Evolutionary conservation across 192 early-diverging fungal species (phyloP), one percentile per base, ranked within the genome.

Genomic region (Coemansia sp.): DNA sequence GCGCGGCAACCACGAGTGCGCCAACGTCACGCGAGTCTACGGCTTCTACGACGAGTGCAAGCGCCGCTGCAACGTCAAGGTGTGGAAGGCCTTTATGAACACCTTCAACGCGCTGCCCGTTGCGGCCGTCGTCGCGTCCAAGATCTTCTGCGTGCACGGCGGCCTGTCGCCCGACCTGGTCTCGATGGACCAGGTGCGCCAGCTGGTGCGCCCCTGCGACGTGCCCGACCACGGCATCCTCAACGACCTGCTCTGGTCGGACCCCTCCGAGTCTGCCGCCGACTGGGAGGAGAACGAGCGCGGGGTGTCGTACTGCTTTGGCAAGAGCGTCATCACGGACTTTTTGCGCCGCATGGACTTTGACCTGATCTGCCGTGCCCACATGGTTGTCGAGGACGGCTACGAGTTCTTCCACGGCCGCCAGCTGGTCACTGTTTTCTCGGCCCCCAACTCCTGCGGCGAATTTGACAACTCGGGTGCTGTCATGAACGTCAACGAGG

Each of bases 31-130:
- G 39, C 78, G 88, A 75, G 91, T 93, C 8, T 94, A 97, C 52
- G 94, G 94, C 5, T 97, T 97, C 72, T 97, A 93, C 64, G 94
- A 97, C 74, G 94, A 97, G 77, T 97, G 94, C 80, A 94, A 94
- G 57, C 86, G 92, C 24, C 72, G 94, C 37, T 83, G 80, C 27
- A 92, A 74, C 37, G 61, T 91, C 43, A 94, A 93, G 60, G 83
- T 92, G 40, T 97, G 94, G 94, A 87, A 86, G 70, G 66, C 87
- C 15, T 95, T 97, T 70, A 85, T 91, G 5, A 88, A 93, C 69
- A 84, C 88, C n/a, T 97, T 97, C 70, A 94, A 97, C 64, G 85
- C 85, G 36, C 68, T 97, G 52, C 95, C 95, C 4, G 84, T 97
- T 9, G 90, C 95, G 0, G 93, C 85, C 1, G 79, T 97, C 35